Conservation (phyloP, 1,284 basidiomycete species). For the Ganoderma meredithae region DNA sequence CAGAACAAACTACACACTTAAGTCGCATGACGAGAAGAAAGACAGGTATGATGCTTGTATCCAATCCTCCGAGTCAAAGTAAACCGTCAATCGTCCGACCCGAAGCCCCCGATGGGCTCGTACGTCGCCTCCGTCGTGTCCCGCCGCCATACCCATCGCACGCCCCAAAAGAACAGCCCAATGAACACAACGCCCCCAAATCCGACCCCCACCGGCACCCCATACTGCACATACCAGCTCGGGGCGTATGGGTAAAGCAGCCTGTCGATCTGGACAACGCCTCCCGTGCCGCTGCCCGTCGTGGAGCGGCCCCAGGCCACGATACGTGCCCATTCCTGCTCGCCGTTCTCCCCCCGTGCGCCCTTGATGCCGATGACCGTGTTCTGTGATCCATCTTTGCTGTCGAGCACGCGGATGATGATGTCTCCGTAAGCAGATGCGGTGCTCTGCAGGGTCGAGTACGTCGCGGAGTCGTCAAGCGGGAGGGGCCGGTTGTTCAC, state of each 20-base stretch:
- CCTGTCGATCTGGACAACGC: slow-evolving; percentile 89
- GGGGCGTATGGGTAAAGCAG: slow-evolving; percentile 89
- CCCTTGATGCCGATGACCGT: slow-evolving; percentile 78
- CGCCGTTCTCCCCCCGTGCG: slow-evolving; percentile 78
- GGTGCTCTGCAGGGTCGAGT: slow-evolving; percentile 66
- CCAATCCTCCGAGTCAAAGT: neutral
- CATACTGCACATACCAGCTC: slow-evolving; percentile 79
- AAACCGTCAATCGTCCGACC: slow-evolving; percentile 52
- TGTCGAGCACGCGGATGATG: slow-evolving; percentile 72
- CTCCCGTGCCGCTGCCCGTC: slow-evolving; percentile 72
- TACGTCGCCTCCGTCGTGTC: slow-evolving; percentile 85
- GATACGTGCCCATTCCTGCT: slow-evolving; percentile 80
- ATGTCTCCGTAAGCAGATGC: slow-evolving; percentile 80
- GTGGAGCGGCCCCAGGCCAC: slow-evolving; percentile 86
- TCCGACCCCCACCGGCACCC: slow-evolving; percentile 66
- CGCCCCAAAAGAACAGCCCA: slow-evolving; percentile 75
- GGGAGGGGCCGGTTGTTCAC: slow-evolving; percentile 76
- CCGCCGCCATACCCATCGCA: slow-evolving; percentile 67
- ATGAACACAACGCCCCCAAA: slow-evolving; percentile 63
- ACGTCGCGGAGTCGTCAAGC: slow-evolving; percentile 75
- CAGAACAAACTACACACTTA: neutral
- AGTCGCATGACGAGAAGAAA: neutral
- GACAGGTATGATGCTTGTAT: neutral
- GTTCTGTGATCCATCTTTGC: slow-evolving; percentile 42
- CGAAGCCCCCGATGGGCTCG: slow-evolving; percentile 84